Evolutionary conservation across 495 filamentous ascomycete species (phyloP), one percentile per base, ranked within the genome.

Genomic region (Penicillium lagena): DNA sequence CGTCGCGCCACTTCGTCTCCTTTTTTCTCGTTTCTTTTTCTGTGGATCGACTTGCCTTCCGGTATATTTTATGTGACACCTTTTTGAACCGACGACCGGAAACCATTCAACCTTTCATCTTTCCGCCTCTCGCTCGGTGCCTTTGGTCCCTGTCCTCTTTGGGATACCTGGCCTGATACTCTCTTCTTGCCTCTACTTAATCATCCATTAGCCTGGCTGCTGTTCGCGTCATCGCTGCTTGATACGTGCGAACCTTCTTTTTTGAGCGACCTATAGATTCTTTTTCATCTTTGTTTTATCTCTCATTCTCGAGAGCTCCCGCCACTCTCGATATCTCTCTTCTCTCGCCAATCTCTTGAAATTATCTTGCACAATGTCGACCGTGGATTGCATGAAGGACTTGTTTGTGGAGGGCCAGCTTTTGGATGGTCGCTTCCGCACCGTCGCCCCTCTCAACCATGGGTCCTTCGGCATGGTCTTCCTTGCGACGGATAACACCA

Each of bases 401-500:
- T 75, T 73, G 47, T 91, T 93, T 62, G 70, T 78, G 45, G 68
- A 82, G 64, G 87, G 85, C 42, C 76, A 82, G 59, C 55, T 93
- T 45, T 74, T 93, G 64, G 82, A 86, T 65, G 86, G 85, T 51
- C 90, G 94, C 45, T 98, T 93, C 64, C 78, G 85, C 64, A 91
- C 89, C 34, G 72, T 96, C 58, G 86, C 89, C 55, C 90, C 90
- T 33, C 87, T 98, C 70, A 97, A 98, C 60, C 88, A 96, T 77
- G 93, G 93, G 55, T 98, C 93, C 17, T 98, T 96, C 60, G 93
- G 93, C 51, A 90, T 95, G 86, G 93, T 98, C 52, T 96, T 95
- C 67, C 80, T 89, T 65, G 94, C 93, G 42, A 85, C 72, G 55
- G 90, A 98, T 66, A 75, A 72, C 45, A 52, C 68, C 51, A 95